These are phyloP conservation scores for Pueraria montana DNA, from an alignment of 306 rosid genomes.

Conservation along the genomic window DNA sequence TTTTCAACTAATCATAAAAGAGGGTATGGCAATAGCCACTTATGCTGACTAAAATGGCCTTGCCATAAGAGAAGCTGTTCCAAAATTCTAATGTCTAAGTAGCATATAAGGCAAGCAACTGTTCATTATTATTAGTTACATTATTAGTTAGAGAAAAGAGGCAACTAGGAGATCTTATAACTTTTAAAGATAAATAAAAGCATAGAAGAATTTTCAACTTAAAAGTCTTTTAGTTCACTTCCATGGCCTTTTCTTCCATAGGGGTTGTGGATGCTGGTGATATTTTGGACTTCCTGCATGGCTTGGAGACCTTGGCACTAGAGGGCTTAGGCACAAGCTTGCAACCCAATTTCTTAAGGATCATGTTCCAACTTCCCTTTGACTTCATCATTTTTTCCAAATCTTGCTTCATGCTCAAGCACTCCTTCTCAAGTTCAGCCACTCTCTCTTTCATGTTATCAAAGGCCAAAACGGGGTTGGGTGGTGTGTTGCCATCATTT, in stretches of 20 bases:
- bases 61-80: slow-evolving; percentile 15
- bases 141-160: slow-evolving; percentile 2
- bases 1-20: slow-evolving; percentile 11
- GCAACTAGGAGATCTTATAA: neutral
- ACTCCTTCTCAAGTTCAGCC: slow-evolving; percentile 83
- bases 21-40: neutral
- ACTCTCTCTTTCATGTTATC: slow-evolving; percentile 72
- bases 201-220: neutral
- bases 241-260: slow-evolving; percentile 54
- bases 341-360: slow-evolving; percentile 69
- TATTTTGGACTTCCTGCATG: slow-evolving; percentile 53
- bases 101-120: neutral
- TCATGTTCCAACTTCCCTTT: slow-evolving; percentile 74
- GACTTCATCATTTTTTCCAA: slow-evolving; percentile 80
- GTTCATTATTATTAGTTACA: neutral
- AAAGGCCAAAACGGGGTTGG: slow-evolving; percentile 52
- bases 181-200: neutral
- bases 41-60: slow-evolving; percentile 22
- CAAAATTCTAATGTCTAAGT: slow-evolving; percentile 33
- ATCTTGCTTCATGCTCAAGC: slow-evolving; percentile 77
- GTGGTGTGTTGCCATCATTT: slow-evolving; percentile 43
- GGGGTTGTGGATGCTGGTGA: slow-evolving; percentile 51
- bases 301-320: slow-evolving; percentile 56
- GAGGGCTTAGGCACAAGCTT: slow-evolving; percentile 60
- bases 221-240: slow-evolving; percentile 43